These are phyloP conservation scores for Amanita pallidorosea DNA, from an alignment of 768 basidiomycete genomes.

Conservation along the genomic window DNA sequence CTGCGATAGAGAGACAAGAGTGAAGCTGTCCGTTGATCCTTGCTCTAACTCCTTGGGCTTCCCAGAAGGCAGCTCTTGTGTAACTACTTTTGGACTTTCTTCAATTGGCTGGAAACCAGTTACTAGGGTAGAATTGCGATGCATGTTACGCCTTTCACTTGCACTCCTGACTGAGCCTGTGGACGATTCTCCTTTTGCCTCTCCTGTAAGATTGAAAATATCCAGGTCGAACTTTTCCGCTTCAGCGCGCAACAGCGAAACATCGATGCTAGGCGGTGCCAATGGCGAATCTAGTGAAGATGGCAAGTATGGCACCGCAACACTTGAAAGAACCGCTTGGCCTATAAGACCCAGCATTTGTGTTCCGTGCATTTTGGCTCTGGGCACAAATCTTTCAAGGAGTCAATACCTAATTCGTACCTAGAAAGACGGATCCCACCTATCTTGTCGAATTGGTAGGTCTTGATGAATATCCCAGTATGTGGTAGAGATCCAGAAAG, in stretches of 20 bases:
- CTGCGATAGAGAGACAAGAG: conserved; percentile 13
- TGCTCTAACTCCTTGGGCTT: conserved; percentile 23
- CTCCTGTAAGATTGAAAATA: conserved; percentile 42
- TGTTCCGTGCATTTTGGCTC: conserved; percentile 96
- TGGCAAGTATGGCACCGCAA: conserved; percentile 74
- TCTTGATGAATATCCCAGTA: conserved; percentile 89
- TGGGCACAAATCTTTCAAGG: conserved; percentile 66
- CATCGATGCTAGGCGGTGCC: conserved; percentile 21
- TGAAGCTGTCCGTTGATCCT: conserved; percentile 15
- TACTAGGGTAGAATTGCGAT: conserved; percentile 39
- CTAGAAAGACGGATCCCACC: conserved; percentile 28
- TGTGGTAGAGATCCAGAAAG: conserved; percentile 73
- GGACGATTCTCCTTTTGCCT: conserved; percentile 22
- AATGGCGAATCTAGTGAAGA: conserved; percentile 26
- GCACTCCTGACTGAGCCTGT: conserved; percentile 24
- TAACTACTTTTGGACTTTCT: conserved; percentile 48
- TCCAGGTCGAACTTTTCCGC: conserved; percentile 70
- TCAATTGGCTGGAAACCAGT: conserved; percentile 53
- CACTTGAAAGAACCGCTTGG: conserved; percentile 82
- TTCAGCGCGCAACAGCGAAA: conserved; percentile 35
- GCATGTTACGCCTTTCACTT: conserved; percentile 32
- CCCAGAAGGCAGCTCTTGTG: conserved; percentile 42
- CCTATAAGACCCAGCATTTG: conserved; percentile 90
- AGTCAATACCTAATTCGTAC: conserved; percentile 2
- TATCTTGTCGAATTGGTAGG: conserved; percentile 67